Evolutionary conservation across 306 rosid species (phyloP).

Genomic region (Pueraria montana): DNA sequence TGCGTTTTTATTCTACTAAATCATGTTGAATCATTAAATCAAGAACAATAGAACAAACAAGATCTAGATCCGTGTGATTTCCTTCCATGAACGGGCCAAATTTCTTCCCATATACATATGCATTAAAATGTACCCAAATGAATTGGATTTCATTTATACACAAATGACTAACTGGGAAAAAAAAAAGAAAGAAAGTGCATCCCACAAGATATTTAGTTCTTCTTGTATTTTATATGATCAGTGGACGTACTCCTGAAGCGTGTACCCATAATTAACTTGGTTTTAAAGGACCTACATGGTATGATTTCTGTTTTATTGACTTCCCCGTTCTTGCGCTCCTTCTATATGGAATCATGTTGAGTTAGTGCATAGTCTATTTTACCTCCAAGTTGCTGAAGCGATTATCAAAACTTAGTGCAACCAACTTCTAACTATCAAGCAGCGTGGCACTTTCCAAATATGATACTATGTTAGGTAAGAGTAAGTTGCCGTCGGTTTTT

Average conservation of each 20-base stretch:
- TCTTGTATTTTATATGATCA: background rate
- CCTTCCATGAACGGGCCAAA: background rate
- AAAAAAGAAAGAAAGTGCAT: background rate
- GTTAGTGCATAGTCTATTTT: constrained; percentile 7
- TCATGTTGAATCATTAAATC: too few relatives aligned
- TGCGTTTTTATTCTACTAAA: too few relatives aligned
- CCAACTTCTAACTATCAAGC: background rate
- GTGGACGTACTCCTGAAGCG: constrained; percentile 4
- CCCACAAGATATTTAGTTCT: background rate
- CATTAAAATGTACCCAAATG: background rate
- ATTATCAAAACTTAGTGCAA: constrained; percentile 15
- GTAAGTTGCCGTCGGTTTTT: background rate
- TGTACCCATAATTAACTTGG: too few relatives aligned
- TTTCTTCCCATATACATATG: background rate
- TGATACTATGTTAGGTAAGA: constrained; percentile 14
- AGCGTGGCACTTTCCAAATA: background rate
- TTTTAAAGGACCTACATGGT: background rate
- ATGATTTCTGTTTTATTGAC: constrained; percentile 21
- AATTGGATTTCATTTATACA: background rate
- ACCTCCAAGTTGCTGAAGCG: constrained; percentile 9
- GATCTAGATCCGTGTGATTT: too few relatives aligned
- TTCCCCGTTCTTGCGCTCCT: too few relatives aligned
- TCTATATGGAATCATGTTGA: background rate
- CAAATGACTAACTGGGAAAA: background rate
- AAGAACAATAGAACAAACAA: too few relatives aligned